Evolutionary conservation across 768 basidiomycete genomes (phyloP), one percentile per base, ranked within the genome.

Genomic region (Mycena vitilis): DNA sequence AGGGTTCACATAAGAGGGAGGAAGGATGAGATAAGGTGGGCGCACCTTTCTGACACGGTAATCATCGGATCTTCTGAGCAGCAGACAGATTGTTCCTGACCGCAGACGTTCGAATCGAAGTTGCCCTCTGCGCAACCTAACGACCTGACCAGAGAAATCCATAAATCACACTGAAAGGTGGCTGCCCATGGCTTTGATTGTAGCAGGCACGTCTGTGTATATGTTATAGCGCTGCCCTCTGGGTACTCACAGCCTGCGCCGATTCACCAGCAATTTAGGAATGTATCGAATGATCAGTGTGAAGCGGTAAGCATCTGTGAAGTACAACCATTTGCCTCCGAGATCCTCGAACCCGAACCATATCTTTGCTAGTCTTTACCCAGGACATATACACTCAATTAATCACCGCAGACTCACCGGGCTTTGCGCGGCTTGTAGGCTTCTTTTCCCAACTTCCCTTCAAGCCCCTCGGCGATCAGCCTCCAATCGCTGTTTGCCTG

Each of bases 241-340:
- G 12, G 23, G 13, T 10, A 40, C 30, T 40, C 40, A 40, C n/a
- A n/a, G n/a, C n/a, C n/a, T n/a, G 2, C 15, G 25, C n/a, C 11
- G 12, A 52, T 30, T 30, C 30, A 11, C 6, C 22, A 23, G 5
- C 42, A 52, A 62, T 61, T 30, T 52, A 22, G 13, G 45, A 20
- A 20, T 51, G 16, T 4, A 18, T 20, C 25, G 16, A 8, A 15
- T 23, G 20, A 54, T 34, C 25, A 51, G 60, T 53, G 25, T 0
- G 49, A 42, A 18, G 11, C 38, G 62, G 34, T 63, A 63, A 34
- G 37, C 53, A 63, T 63, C 62, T 56, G 54, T 42, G 38, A 63
- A 38, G 30, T 45, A 25, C 54, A 30, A 30, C 30, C 30, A 5
- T 30, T 30, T 30, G 30, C 30, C 2, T 47, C 22, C 36, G 48